Evolutionary conservation across 208 protist genomes (phyloP), one percentile per base, ranked within the genome.

Genomic region (Trypanosoma melophagium): DNA sequence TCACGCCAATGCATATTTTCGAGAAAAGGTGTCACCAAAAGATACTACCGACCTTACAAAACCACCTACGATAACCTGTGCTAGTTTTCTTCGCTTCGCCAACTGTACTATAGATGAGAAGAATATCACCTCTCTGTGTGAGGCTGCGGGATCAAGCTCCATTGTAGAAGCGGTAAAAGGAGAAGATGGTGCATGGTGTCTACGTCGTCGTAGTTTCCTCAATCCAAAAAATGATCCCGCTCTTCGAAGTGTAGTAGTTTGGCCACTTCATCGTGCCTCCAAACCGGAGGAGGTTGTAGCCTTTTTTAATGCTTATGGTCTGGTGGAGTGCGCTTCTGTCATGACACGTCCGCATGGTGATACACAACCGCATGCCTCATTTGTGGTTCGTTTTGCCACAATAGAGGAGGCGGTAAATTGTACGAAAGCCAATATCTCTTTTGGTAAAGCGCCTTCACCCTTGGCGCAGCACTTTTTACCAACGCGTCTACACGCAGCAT

Each of bases 381-480:
- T 72, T 60, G 51, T 56, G n/a, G 59, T 77, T 7, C 41, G 65
- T 25, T 67, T 77, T 42, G 65, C 60, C 24, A 71, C 56, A 1
- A 64, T 54, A 14, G 42, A 51, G 31, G 64, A 63, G 55, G 71
- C 71, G 16, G 35, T 24, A 1, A 49, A 24, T 13, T 70, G 58
- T 22, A 35, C 55, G 10, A 44, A 42, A 21, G 64, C 64, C 17
- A 25, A 52, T 14, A 35, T 70, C 17, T 53, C 57, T 28, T 69
- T 71, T 59, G 71, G 71, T 24, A 56, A 57, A 25, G 66, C 66
- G 3, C 44, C 62, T 9, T 67, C 71, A 22, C 14, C 56, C 2
- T 50, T 77, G 44, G 71, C 71, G 24, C 71, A 77, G 54, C 74
- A 66, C 49, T 79, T 69, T 61, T 17, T 81, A 19, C 76, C 76